Base-by-base conservation (phyloP, 1,284 basidiomycete genomes). In the Cystobasidium sp. region DNA sequence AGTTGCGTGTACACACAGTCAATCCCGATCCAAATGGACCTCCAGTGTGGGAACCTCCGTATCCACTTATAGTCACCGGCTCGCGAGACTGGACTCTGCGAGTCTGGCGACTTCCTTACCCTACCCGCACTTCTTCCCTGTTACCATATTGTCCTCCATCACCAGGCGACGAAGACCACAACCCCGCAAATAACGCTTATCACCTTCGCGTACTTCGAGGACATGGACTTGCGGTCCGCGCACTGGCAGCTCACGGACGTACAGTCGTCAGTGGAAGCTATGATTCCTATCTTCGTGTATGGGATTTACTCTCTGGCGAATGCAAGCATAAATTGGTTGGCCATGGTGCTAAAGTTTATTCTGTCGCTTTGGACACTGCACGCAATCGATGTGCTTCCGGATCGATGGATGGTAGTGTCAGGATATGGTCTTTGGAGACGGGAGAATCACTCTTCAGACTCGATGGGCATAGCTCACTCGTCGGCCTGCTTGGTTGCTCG, bases 221-320 rank as follows among this genome's bases (percentile, higher is more conserved):
- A 0, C 94, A 97, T 79, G 89, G 90, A 67, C 90, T 93, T 80
- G 93, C 94, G 39, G 94, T 97, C 16, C 88, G 94, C 72, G 93
- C 93, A 4, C 85, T 97, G n/a, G 92, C 94, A 39, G 92, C 93
- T 10, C 87, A 93, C 77, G 94, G 94, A 4, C 86, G 91, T 53
- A 93, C 91, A 0, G 86, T 96, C 58, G 91, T 95, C 24, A 95
- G 93, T n/a, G 94, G 94, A 39, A 95, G 93, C 79, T 97, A 97
- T 83, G 95, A 97, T 81, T 91, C 89, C 81, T 92, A 89, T 3
- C 93, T 97, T 49, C 89, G 94, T 49, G 91, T 97, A 46, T 97
- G 95, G 94, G 94, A 97, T 81, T 90, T 93, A 74, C 87, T 94
- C 76, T 91, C 89, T n/a, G 95, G 94, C 12, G 85, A 87, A 53